Evolutionary conservation across 2,329 filamentous ascomycete genomes (phyloP).

Genomic region (Calcarisporium arbuscula): DNA sequence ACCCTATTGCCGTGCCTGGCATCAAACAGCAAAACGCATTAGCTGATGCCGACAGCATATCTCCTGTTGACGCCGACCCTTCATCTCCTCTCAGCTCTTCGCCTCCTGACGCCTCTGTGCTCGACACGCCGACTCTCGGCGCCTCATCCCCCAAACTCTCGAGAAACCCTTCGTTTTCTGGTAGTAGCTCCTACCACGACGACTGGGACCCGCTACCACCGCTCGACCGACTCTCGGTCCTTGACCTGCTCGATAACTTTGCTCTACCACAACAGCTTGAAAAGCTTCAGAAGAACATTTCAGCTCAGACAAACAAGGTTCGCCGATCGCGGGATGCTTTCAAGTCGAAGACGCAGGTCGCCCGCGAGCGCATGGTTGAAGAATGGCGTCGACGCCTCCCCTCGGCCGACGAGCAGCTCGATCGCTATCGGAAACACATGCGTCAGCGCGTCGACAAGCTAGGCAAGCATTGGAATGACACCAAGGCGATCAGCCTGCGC

Average conservation of each 20-base stretch:
- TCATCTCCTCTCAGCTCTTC: conserved; percentile 36
- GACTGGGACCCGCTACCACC: conserved; percentile 85
- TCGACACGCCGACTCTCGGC: conserved; percentile 46
- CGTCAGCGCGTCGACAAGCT: conserved; percentile 82
- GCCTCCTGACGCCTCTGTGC: conserved; percentile 34
- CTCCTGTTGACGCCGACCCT: conserved; percentile 36
- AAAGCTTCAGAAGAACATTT: conserved; percentile 77
- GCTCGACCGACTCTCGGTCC: conserved; percentile 80
- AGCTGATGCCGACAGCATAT: conserved; percentile 24
- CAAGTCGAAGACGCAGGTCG: conserved; percentile 66
- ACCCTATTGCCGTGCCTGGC: too few relatives aligned
- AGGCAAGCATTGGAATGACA: conserved; percentile 80
- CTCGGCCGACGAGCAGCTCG: conserved; percentile 84
- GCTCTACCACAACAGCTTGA: conserved; percentile 85
- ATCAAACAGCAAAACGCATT: too few relatives aligned
- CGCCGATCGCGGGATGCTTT: conserved; percentile 75
- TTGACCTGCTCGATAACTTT: conserved; percentile 92
- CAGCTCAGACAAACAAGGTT: conserved; percentile 78
- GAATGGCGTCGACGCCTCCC: conserved; percentile 86
- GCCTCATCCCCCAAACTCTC: conserved; percentile 51
- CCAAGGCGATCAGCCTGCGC: conserved; percentile 76
- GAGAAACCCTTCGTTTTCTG: conserved; percentile 75
- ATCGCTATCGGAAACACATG: conserved; percentile 86
- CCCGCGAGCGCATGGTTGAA: conserved; percentile 85
- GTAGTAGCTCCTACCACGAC: conserved; percentile 77